phyloP scores from a whole-genome alignment of 1,139 yeast species.

The Taphrina communis region DNA sequence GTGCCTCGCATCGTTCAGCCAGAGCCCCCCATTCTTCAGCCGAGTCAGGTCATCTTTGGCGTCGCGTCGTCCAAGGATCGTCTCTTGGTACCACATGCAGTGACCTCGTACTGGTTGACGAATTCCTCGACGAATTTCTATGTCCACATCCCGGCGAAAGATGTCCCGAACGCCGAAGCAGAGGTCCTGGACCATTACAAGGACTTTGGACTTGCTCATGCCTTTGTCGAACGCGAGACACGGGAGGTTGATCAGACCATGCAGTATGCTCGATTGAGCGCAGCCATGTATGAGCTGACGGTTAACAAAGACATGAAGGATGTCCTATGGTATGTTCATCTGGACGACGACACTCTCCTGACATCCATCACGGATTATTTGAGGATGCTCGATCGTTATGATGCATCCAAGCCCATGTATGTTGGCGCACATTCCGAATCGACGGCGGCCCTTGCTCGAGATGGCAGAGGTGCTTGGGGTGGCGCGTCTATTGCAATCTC shows the following conservation, averaged over 20 bases:
- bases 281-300: slow-evolving; percentile 15
- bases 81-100: neutral
- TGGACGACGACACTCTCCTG: slow-evolving; percentile 21
- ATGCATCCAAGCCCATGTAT: slow-evolving; percentile 10
- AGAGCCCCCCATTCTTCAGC: slow-evolving; percentile 6
- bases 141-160: slow-evolving; percentile 2
- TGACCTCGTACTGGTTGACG: slow-evolving; percentile 10
- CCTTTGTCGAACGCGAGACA: slow-evolving; percentile 7
- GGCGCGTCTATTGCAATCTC: slow-evolving; percentile 18
- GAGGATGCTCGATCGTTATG: slow-evolving; percentile 15
- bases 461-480: slow-evolving; percentile 29
- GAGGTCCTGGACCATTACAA: neutral
- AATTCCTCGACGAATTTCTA: slow-evolving; percentile 18
- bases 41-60: slow-evolving; percentile 20
- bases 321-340: slow-evolving; percentile 12
- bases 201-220: neutral
- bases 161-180: neutral
- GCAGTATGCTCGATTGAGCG: slow-evolving; percentile 22
- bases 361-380: slow-evolving; percentile 13
- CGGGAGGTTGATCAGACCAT: slow-evolving; percentile 14
- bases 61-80: slow-evolving; percentile 20
- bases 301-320: neutral
- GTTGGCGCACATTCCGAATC: slow-evolving; percentile 15
- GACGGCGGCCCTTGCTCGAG: slow-evolving; percentile 1
- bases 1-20: slow-evolving; percentile 17